A percentile compares a stretch with the other conserved stretches of the same genome.
These are phyloP conservation scores for Inonotus hispidus DNA, from an alignment of 1,284 basidiomycete species.

Conservation along the genomic window DNA sequence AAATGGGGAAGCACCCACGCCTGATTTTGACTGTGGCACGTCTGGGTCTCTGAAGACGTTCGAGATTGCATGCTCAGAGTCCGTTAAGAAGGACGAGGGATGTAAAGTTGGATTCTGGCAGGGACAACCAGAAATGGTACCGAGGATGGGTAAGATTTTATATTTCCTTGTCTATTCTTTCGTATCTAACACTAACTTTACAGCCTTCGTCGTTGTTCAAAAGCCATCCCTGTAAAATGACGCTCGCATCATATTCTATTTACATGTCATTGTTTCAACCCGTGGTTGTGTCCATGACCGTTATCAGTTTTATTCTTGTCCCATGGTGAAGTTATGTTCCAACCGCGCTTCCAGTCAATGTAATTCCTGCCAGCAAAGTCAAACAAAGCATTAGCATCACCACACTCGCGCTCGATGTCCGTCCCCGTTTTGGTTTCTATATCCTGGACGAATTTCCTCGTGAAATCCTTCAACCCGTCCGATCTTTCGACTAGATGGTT, in stretches of 20 bases:
- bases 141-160: not conserved
- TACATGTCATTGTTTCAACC: not conserved
- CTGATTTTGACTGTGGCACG: conserved; percentile 1
- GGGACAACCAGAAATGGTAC: conserved; percentile 5
- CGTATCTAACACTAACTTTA: not conserved
- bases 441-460: not conserved
- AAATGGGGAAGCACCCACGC: not conserved
- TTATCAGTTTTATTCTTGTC: not conserved
- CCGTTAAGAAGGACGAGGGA: not conserved
- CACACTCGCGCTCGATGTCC: not conserved
- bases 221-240: not conserved
- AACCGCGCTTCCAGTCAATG: not conserved
- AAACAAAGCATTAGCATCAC: not conserved
- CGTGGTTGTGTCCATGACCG: not conserved
- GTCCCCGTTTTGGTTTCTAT: not conserved
- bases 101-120: conserved; percentile 9
- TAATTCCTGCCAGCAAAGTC: not conserved
- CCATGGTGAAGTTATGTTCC: not conserved
- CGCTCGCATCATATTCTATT: not conserved
- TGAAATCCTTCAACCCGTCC: not conserved
- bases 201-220: not conserved
- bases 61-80: conserved; percentile 2
- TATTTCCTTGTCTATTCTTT: not conserved
- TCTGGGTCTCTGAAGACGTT: not conserved
- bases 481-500: not conserved